Base-by-base conservation (phyloP, 169 alveolate species). In the Eimeria praecox region DNA sequence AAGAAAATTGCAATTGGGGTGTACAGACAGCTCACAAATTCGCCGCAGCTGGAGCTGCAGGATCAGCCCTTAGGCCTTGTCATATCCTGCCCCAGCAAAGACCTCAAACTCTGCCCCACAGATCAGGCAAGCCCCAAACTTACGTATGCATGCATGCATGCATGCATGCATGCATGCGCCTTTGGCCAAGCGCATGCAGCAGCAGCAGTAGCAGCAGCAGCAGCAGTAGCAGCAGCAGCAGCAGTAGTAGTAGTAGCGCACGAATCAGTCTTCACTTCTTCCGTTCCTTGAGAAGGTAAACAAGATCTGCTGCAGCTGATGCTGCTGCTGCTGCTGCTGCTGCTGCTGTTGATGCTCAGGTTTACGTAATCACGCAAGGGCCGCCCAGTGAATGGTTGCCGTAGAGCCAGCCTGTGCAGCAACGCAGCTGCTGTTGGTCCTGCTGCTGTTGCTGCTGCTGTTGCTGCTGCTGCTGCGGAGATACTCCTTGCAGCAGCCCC, bases 1-100 rank as follows among this genome's bases (percentile, higher is more conserved):
- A 73, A 59, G 69, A 91, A 91, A 42, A 44, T 91, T 16, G 95
- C 95, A 16, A 52, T 91, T 52, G 95, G 85, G 49, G 69, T 91
- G 80, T 91, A 91, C 66, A 64, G 95, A 18, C 95, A 91, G 90
- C 89, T 80, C 24, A 40, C 56, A n/a, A 46, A 42, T 46, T 80
- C 62, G 42, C 69, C 89, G 12, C 89, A 80, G 30, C 64, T 80
- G 20, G 89, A 44, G 30, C 40, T 80, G 64, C 89, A 80, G 64
- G 89, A 80, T 66, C 89, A 80, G 64, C 89, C 89, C 12, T 30
- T 80, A 40, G 89, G 66, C 24, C 42, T 80, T 9, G 89, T 80
- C 35, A 80, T 80, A 3, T 80, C 89, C 38, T 80, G 89, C 89
- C 89, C 89, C 14, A 80, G 69, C 66, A 80, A 59, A 33, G 89